Evolutionary conservation across 192 early-diverging fungal genomes (phyloP).

Genomic region (Allomyces macrogynus): DNA sequence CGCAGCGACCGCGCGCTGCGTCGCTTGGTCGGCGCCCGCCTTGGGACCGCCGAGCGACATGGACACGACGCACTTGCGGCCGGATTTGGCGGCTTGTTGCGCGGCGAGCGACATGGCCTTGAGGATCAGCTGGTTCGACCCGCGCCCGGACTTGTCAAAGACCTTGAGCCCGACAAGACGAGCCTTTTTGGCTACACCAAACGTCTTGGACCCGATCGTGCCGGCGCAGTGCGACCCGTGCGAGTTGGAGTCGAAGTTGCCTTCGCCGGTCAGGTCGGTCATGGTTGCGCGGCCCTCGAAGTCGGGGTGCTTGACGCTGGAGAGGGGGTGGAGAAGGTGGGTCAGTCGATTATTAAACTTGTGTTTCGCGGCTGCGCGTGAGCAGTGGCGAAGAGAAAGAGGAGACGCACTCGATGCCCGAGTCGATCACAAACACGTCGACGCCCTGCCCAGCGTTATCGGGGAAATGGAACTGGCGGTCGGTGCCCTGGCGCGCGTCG

Average conservation of each 20-base stretch:
- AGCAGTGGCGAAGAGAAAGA: too few relatives aligned
- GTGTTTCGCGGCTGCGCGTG: too few relatives aligned
- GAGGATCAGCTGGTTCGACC: slow-evolving; percentile 73
- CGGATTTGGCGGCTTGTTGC: slow-evolving; percentile 1
- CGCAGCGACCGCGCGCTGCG: slow-evolving; percentile 5
- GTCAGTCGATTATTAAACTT: too few relatives aligned
- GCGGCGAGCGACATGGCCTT: slow-evolving; percentile 37
- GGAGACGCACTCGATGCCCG: slow-evolving; percentile 46
- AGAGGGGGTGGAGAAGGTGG: neutral
- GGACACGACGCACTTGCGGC: slow-evolving; percentile 1
- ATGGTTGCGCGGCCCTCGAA: slow-evolving; percentile 4
- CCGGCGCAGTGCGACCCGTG: slow-evolving; percentile 80
- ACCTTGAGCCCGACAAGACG: slow-evolving; percentile 80
- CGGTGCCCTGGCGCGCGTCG: slow-evolving; percentile 13
- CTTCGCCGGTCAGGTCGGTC: neutral
- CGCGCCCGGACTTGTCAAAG: slow-evolving; percentile 65
- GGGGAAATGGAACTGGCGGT: slow-evolving; percentile 51
- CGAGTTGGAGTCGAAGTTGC: slow-evolving; percentile 1
- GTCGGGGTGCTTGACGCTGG: slow-evolving; percentile 3
- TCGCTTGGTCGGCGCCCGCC: neutral
- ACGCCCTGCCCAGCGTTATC: slow-evolving; percentile 57
- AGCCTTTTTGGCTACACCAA: slow-evolving; percentile 76
- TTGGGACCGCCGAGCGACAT: slow-evolving; percentile 4
- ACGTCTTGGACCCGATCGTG: slow-evolving; percentile 61
- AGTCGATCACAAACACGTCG: slow-evolving; percentile 89